Percentiles rank a stretch among this genome's conserved stretches.
These are phyloP conservation scores for Neurospora sp. DNA, from an alignment of 2,329 filamentous ascomycete species.

Conservation along the genomic window DNA sequence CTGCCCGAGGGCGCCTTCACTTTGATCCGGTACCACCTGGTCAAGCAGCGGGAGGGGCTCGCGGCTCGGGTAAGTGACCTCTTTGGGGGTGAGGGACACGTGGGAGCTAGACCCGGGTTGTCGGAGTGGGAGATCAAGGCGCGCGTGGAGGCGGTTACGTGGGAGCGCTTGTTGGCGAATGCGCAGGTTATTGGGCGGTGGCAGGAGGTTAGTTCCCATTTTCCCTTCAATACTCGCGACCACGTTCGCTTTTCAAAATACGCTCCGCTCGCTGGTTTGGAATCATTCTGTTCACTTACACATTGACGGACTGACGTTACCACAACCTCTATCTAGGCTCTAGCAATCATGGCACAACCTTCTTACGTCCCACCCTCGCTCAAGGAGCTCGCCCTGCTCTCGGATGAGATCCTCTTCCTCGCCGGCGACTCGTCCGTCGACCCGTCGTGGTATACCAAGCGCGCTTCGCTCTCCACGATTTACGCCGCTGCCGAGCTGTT, in stretches of 20 bases:
- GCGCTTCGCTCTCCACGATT: constrained; percentile 43
- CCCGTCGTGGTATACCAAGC: constrained; percentile 72
- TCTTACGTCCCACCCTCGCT: constrained; percentile 66
- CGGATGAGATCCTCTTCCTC: constrained; percentile 89
- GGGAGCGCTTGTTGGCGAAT: constrained; percentile 72
- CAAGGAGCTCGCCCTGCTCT: constrained; percentile 66
- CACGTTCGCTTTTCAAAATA: not conserved
- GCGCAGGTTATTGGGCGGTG: constrained; percentile 61
- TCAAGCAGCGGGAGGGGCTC: constrained; percentile 55
- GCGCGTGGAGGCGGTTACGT: constrained; percentile 56
- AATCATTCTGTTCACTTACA: not conserved
- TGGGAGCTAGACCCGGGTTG: constrained; percentile 24
- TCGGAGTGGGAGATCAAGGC: constrained; percentile 30
- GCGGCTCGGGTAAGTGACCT: constrained; percentile 28
- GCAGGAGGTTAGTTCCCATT: constrained; percentile 62
- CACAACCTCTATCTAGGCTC: constrained; percentile 50
- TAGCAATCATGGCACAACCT: constrained; percentile 83
- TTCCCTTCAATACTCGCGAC: not conserved
- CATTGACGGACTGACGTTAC: not conserved
- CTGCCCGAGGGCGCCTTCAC: constrained; percentile 69
- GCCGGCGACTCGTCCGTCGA: constrained; percentile 77
- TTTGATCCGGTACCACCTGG: constrained; percentile 69
- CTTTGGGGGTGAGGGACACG: constrained; percentile 23
- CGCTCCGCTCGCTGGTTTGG: not conserved
- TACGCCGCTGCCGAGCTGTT: constrained; percentile 75